These are phyloP conservation scores for Boletus smithii DNA, from an alignment of 1,284 basidiomycete genomes.

Conservation along the genomic window DNA sequence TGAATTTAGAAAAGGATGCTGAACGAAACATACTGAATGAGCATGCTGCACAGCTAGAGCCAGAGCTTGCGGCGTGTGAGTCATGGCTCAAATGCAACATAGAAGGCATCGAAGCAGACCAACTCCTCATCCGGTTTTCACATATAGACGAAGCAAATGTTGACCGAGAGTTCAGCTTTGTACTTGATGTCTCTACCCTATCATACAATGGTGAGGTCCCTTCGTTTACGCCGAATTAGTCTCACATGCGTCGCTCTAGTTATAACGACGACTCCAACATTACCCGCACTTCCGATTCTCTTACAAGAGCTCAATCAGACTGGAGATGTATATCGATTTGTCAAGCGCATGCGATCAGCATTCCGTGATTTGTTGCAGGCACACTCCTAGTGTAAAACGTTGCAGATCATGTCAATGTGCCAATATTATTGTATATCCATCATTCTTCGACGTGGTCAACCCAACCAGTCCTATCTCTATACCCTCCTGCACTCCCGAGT, in stretches of 20 bases:
- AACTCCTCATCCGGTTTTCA: conserved; percentile 71
- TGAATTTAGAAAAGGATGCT: conserved; percentile 60
- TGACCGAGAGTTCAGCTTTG: conserved; percentile 67
- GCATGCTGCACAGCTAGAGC: conserved; percentile 52
- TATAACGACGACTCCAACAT: conserved; percentile 61
- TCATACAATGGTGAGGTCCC: conserved; percentile 64
- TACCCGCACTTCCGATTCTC: conserved; percentile 60
- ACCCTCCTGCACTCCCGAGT: conserved; percentile 52
- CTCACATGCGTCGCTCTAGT: conserved; percentile 41
- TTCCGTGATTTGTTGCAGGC: conserved; percentile 31
- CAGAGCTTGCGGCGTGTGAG: conserved; percentile 61
- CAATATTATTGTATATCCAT: conserved; percentile 5
- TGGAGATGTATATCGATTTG: conserved; percentile 60
- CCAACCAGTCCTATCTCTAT: conserved; percentile 70
- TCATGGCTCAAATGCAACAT: conserved; percentile 59
- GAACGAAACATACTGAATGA: conserved; percentile 61
- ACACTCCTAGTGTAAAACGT: conserved; percentile 2
- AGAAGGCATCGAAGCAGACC: conserved; percentile 72
- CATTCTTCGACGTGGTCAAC: conserved; percentile 37
- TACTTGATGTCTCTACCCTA: conserved; percentile 65
- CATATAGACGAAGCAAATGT: conserved; percentile 58
- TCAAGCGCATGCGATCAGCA: conserved; percentile 50
- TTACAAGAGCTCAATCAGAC: conserved; percentile 63
- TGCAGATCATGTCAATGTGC: not conserved
- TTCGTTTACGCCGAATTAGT: not conserved